These are phyloP conservation scores for Amaranthus palmeri DNA, from an alignment of 148 eudicot species.

Conservation along the genomic window DNA sequence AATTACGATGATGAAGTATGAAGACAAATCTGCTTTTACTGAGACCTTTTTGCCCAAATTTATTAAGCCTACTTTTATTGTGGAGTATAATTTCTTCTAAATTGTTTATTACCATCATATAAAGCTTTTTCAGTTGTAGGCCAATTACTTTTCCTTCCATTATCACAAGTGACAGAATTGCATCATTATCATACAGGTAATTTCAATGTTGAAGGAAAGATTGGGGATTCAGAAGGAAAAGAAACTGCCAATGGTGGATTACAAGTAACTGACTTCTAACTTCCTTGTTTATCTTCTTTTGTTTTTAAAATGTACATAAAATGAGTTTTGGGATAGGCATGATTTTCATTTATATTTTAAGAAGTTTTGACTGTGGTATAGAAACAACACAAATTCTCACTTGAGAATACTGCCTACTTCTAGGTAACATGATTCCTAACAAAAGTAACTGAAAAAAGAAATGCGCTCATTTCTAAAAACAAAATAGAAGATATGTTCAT, in stretches of 20 bases:
- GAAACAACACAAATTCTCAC: not conserved
- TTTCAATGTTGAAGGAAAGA: conserved; percentile 60
- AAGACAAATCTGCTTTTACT: not conserved
- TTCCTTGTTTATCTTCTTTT: not conserved
- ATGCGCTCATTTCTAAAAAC: too few species aligned
- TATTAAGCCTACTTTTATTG: not conserved
- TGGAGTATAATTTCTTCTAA: not conserved
- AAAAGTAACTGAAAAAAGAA: too few species aligned
- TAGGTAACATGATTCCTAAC: too few species aligned
- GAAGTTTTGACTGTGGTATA: not conserved
- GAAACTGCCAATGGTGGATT: conserved; percentile 70
- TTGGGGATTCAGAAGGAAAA: conserved; percentile 46
- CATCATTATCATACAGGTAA: conserved; percentile 39
- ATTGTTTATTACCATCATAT: not conserved
- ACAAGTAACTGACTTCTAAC: conserved; percentile 37
- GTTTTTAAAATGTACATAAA: not conserved
- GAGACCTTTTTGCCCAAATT: not conserved
- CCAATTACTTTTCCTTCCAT: not conserved
- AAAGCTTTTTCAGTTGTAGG: not conserved
- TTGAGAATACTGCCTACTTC: too few species aligned
- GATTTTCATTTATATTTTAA: not conserved
- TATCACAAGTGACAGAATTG: not conserved
- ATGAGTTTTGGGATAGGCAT: not conserved
- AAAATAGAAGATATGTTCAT: too few species aligned
- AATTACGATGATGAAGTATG: conserved; percentile 90